Conservation (phyloP, 2,329 filamentous ascomycete genomes). For the Aspergillus sp. region DNA sequence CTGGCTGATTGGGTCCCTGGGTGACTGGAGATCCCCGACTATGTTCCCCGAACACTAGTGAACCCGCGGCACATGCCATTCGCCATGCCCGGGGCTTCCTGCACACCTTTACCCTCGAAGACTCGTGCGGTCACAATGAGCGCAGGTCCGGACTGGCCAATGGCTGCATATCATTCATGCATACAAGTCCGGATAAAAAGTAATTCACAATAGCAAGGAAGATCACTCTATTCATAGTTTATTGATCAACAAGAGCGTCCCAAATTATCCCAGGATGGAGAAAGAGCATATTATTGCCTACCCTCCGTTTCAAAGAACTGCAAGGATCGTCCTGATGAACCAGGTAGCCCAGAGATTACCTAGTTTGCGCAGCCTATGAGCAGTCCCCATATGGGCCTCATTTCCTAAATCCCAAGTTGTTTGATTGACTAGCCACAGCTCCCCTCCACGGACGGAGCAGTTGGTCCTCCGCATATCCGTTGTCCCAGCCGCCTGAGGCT, state of each 20-base stretch:
- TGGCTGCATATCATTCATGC: not conserved
- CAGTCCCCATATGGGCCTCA: not conserved
- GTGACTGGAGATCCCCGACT: not conserved
- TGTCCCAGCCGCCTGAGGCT: not conserved
- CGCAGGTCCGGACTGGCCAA: not conserved
- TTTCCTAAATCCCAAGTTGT: not conserved
- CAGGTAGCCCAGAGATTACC: conserved; percentile 1
- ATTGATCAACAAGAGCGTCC: not conserved
- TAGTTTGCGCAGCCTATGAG: not conserved
- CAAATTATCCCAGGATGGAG: not conserved
- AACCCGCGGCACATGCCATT: not conserved
- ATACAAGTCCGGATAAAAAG: not conserved
- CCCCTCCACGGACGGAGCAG: not conserved
- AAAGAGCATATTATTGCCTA: not conserved
- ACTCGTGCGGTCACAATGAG: not conserved
- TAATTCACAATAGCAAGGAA: not conserved
- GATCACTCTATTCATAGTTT: conserved; percentile 1
- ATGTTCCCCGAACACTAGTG: not conserved
- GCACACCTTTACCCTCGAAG: not conserved
- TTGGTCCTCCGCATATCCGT: not conserved
- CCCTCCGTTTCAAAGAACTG: not conserved
- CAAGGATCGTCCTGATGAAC: not conserved
- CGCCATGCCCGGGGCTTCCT: not conserved
- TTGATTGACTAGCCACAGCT: not conserved
- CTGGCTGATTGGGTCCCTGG: not conserved